These are phyloP conservation scores for Russula olivacea DNA, from an alignment of 768 basidiomycete genomes.

Conservation along the genomic window DNA sequence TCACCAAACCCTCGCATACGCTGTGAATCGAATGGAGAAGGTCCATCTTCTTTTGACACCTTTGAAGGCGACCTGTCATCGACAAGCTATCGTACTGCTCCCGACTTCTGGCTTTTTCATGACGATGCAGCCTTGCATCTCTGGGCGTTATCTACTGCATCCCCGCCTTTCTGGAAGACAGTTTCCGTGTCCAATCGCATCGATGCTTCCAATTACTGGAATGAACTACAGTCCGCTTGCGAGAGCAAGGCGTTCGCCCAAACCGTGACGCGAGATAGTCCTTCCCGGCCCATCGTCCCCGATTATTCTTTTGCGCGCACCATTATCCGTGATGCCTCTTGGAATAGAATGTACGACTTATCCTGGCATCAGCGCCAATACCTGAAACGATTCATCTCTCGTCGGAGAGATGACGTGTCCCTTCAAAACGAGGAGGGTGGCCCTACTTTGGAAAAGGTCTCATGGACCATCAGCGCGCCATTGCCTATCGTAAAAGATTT, in stretches of 20 bases:
- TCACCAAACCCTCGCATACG: slow-evolving; percentile 40
- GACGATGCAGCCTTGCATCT: slow-evolving; percentile 50
- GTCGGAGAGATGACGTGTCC: slow-evolving; percentile 40
- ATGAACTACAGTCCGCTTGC: slow-evolving; percentile 45
- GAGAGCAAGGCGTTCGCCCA: slow-evolving; percentile 33
- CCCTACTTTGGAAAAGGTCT: slow-evolving; percentile 41
- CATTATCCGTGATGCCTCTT: slow-evolving; percentile 55
- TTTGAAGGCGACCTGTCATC: slow-evolving; percentile 41
- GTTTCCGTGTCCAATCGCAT: slow-evolving; percentile 37
- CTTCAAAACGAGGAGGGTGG: slow-evolving; percentile 43
- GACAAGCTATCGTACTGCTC: slow-evolving; percentile 43
- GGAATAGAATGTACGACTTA: slow-evolving; percentile 56
- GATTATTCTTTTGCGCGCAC: slow-evolving; percentile 38
- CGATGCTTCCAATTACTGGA: slow-evolving; percentile 52
- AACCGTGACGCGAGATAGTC: slow-evolving; percentile 19
- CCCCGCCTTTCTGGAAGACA: slow-evolving; percentile 51
- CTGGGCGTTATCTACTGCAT: slow-evolving; percentile 49
- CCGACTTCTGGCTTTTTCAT: slow-evolving; percentile 61
- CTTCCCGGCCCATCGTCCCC: slow-evolving; percentile 29
- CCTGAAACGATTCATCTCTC: slow-evolving; percentile 47
- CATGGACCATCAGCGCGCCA: slow-evolving; percentile 54
- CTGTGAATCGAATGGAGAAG: slow-evolving; percentile 39
- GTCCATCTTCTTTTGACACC: slow-evolving; percentile 45
- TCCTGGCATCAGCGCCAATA: slow-evolving; percentile 66
- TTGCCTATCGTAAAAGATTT: slow-evolving; percentile 41